Evolutionary conservation across 2,329 filamentous ascomycete species (phyloP).

Genomic region (Fusarium austroafricanum): DNA sequence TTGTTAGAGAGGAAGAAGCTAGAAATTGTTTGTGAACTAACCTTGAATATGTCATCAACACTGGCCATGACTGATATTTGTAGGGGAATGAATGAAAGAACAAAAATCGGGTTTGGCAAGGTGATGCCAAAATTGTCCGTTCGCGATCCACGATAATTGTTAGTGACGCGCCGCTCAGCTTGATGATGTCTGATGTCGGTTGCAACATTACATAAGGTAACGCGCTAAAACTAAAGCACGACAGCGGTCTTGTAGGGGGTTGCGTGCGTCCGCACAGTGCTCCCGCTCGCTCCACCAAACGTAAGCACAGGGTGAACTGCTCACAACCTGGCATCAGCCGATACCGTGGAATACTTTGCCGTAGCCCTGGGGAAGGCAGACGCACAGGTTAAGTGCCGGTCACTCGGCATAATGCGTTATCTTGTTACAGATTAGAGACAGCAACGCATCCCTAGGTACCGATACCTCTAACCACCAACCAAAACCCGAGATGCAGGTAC

Average conservation of each 20-base stretch:
- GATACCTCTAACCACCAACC: conserved; percentile 41
- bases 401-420: conserved; percentile 10
- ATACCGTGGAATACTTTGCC: conserved; percentile 24
- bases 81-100: neutral
- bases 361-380: conserved; percentile 12
- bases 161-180: conserved; percentile 22
- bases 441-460: conserved; percentile 24
- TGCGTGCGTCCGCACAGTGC: conserved; percentile 13
- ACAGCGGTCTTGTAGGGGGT: neutral
- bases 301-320: neutral
- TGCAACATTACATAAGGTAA: conserved; percentile 23
- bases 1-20: conserved; percentile 25
- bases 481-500: conserved; percentile 44
- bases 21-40: conserved; percentile 10
- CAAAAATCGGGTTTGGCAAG: neutral
- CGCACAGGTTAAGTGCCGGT: conserved; percentile 18
- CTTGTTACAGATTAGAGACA: conserved; percentile 33
- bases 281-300: neutral
- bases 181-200: conserved; percentile 19
- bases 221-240: conserved; percentile 12
- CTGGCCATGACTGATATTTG: conserved; percentile 60
- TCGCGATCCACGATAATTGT: conserved; percentile 27
- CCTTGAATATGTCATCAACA: conserved; percentile 71
- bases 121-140: neutral
- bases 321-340: conserved; percentile 3